Percentiles rank a stretch among this genome's conserved stretches.
Conservation (phyloP, 805 yeast species). For the Ogataea salicorniae region DNA sequence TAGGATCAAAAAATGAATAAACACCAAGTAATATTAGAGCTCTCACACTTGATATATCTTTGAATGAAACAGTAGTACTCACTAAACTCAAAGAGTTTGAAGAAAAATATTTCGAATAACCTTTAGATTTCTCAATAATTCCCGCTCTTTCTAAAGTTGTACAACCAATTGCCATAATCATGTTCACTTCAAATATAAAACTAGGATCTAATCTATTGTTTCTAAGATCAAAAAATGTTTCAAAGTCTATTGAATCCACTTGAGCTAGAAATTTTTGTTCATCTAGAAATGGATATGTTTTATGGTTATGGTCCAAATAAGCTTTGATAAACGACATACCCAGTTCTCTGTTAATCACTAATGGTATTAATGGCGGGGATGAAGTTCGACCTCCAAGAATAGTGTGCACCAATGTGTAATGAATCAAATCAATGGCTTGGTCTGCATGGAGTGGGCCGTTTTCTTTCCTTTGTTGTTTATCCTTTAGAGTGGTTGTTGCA, state of each 20-base stretch:
- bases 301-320: conserved; percentile 40
- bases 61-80: conserved; percentile 33
- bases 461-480: neutral
- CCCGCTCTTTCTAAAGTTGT: conserved; percentile 42
- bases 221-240: conserved; percentile 11
- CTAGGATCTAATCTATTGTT: conserved; percentile 21
- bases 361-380: conserved; percentile 27
- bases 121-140: conserved; percentile 31
- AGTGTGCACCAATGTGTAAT: conserved; percentile 9
- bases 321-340: conserved; percentile 37
- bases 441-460: neutral
- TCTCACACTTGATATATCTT: conserved; percentile 37
- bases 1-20: conserved; percentile 46
- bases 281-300: conserved; percentile 40
- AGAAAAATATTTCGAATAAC: conserved; percentile 36
- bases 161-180: conserved; percentile 53
- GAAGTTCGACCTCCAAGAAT: conserved; percentile 26
- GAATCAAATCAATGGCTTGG: conserved; percentile 9
- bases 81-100: conserved; percentile 38
- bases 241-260: conserved; percentile 23
- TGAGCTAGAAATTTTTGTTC: conserved; percentile 32
- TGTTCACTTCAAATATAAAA: conserved; percentile 40
- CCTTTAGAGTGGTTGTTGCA: neutral
- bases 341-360: conserved; percentile 13
- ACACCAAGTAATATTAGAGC: conserved; percentile 41